Base-by-base conservation (phyloP, 1,139 yeast species). In the Candida tropicalis region DNA sequence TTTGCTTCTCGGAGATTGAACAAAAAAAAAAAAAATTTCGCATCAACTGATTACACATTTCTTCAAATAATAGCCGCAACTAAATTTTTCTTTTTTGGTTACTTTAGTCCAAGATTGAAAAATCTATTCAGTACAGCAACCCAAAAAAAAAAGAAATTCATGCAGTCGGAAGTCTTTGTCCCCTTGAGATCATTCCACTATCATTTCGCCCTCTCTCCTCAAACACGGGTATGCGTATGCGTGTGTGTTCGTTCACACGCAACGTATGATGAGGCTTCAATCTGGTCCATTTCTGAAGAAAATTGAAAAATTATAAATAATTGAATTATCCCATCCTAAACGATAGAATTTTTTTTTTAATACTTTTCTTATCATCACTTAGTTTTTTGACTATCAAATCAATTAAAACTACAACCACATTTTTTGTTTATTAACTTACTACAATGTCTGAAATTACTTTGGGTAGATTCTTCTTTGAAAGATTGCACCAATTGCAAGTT, bases 381-480 rank as follows among this genome's bases (percentile, higher is more conserved):
- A 25, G n/a, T 25, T 25, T 25, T 25, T 8, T n/a, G 7, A 25
- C 13, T 25, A 25, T 25, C 27, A 25, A 6, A 20, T 20, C 32
- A 28, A 16, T 28, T 31, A 18, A 17, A 33, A 28, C 28, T 22
- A 35, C 32, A 34, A 33, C 25, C 12, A 33, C 42, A 34, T 24
- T 31, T 31, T 16, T 18, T 11, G 3, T 4, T 29, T 16, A 15
- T n/a, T 9, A 25, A 29, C 12, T 12, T 12, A 22, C n/a, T 17
- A 22, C 27, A 33, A 67, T 66, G 73, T 43, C 70, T 18, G 73
- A 70, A 51, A 65, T 71, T 39, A 56, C 74, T 10, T 62, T 72
- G 51, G 77, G 76, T 41, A 63, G 66, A 57, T 72, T 64, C 52
- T 66, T 72, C 50, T 71, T 72, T 44, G 77, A 71, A 57, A 63